Conservation (phyloP, 2,329 filamentous ascomycete genomes). For the Aureobasidium melanogenum region DNA sequence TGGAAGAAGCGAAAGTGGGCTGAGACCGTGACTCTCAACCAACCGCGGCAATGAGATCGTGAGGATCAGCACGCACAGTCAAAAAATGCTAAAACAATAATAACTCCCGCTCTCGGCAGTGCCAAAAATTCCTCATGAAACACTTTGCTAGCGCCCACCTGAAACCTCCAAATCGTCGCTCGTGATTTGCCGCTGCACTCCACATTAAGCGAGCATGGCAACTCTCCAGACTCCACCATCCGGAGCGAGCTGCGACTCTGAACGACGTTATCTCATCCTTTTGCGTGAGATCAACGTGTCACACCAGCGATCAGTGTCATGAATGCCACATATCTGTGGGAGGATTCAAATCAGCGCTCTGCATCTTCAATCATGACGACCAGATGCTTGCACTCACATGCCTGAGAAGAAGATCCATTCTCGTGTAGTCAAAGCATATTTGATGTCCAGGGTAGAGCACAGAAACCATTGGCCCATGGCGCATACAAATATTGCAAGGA, state of each 20-base stretch:
- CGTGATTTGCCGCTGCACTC: neutral
- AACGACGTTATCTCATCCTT: neutral
- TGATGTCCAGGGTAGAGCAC: slow-evolving; percentile 25
- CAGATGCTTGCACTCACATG: slow-evolving; percentile 28
- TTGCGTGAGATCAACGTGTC: slow-evolving; percentile 15
- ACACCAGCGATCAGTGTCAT: slow-evolving; percentile 32
- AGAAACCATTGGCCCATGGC: slow-evolving; percentile 28
- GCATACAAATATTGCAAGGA: slow-evolving; percentile 32
- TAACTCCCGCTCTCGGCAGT: neutral
- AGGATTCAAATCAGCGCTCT: slow-evolving; percentile 7
- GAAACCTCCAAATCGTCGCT: neutral
- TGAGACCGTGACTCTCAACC: neutral
- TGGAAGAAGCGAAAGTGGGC: neutral
- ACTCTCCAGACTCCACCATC: neutral
- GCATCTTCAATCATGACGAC: neutral
- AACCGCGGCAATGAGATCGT: neutral
- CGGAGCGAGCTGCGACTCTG: neutral
- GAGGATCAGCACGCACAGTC: neutral
- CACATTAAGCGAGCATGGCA: neutral
- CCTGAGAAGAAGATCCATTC: slow-evolving; percentile 33
- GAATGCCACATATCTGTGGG: slow-evolving; percentile 31
- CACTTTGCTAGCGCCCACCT: slow-evolving; percentile 4
- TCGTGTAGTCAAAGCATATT: slow-evolving; percentile 26
- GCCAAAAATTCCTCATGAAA: slow-evolving; percentile 3
- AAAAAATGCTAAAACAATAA: neutral